Base-by-base conservation (phyloP, 148 eudicot genomes). In the Silene conica region DNA sequence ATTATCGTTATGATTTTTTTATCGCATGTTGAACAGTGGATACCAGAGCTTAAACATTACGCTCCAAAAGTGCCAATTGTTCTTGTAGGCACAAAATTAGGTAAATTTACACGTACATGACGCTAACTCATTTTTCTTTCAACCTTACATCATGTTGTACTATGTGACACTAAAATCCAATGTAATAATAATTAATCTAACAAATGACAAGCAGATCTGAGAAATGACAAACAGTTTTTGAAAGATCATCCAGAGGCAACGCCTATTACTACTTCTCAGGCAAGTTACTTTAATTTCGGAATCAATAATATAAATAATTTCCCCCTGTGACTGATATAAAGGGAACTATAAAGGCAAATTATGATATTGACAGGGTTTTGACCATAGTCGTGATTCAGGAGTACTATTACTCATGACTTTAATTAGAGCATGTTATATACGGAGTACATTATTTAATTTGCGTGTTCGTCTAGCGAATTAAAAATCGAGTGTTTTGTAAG, bases 81-180 rank as follows among this genome's bases (percentile, higher is more conserved):
- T 63, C 83, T 89, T 19, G 86, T 89, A 4, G 92, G 92, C 62
- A 85, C 90, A 60, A 89, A 89, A 81, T 72, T 89, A 6, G 92
- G 92, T 89, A 80, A 80, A 6, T 4, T 4, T 69, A 21, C 43
- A 38, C 43, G 7, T 6, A 38, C 43, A n/a, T n/a, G n/a, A n/a
- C n/a, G n/a, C n/a, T n/a, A n/a, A n/a, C n/a, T n/a, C n/a, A n/a
- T n/a, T n/a, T n/a, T n/a, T n/a, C n/a, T n/a, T n/a, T n/a, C n/a
- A n/a, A n/a, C n/a, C n/a, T n/a, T n/a, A n/a, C n/a, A n/a, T n/a
- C n/a, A n/a, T n/a, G n/a, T n/a, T n/a, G n/a, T n/a, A n/a, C n/a
- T n/a, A n/a, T n/a, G n/a, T n/a, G n/a, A n/a, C n/a, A n/a, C 41
- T 34, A 1, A 1, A 28, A 28, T 28, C 31, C 31, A 34, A 38